Base-by-base conservation (phyloP, 805 yeast species). In the Blastobotrys parvus region DNA sequence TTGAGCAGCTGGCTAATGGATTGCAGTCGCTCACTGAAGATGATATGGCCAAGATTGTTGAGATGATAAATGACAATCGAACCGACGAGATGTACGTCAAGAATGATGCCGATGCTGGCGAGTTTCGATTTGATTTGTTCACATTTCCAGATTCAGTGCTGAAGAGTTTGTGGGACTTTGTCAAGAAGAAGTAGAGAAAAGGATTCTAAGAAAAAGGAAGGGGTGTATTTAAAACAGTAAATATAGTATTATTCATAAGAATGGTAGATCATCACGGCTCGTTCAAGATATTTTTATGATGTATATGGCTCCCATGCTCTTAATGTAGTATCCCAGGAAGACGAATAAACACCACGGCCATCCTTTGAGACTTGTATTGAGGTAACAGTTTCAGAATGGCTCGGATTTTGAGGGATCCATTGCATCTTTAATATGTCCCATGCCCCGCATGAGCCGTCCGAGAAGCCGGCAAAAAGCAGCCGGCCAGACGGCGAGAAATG, bases 81-180 rank as follows among this genome's bases (percentile, higher is more conserved):
- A 87, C 97, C 3, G 78, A 86, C 36, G 97, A 90, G 39, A 90
- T 90, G 95, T 88, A 83, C 64, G 82, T 90, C 55, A 89, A 89
- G 61, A 90, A 92, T 62, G 95, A 90, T 57, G 88, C 86, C 40
- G 97, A 90, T 49, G 90, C 86, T 56, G 98, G 98, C 42, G 97
- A 92, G 68, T 90, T 92, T 63, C 87, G 94, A 43, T 86, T 90
- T 85, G 98, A 90, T 66, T 74, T 90, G 54, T 89, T 78, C 64
- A 89, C 97, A 21, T 70, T 90, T 52, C 97, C 97, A 17, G 97
- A 90, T 60, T 78, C 83, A 34, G 69, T 92, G 60, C 74, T 92
- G 60, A 87, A 85, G 69, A 84, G 94, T 71, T 72, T 90, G 64
- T 88, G 94, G 94, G 97, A 90, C 51, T 89, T 83, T 61, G 95